Conservation (phyloP, 148 eudicot species). For the Tetragonia tetragonoides region DNA sequence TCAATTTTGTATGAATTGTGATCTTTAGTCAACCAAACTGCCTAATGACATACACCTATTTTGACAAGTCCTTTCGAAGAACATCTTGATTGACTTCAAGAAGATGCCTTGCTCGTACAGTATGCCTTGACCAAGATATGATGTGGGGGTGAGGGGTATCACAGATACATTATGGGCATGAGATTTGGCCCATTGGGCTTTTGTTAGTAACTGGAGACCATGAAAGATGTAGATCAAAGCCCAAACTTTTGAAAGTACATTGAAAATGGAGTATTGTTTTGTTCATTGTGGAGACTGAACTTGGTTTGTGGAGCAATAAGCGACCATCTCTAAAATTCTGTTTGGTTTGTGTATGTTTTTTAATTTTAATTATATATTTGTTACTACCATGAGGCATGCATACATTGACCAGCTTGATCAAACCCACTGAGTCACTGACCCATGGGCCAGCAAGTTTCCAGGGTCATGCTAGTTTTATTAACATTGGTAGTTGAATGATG, state of each 20-base stretch:
- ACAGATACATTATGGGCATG: neutral
- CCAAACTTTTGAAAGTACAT: neutral
- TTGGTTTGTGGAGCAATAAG: neutral
- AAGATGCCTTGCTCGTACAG: neutral
- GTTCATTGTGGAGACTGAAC: neutral
- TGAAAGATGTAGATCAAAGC: neutral
- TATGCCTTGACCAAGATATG: neutral
- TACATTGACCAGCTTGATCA: neutral
- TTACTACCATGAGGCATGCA: neutral
- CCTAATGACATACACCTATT: no score
- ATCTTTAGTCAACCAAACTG: no score
- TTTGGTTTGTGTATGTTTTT: no score
- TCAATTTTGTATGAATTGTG: no score
- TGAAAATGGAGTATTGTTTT: neutral
- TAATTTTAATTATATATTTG: neutral
- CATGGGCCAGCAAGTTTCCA: neutral
- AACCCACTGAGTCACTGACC: neutral
- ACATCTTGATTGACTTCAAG: neutral
- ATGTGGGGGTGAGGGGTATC: neutral
- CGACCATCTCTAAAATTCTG: neutral
- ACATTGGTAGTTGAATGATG: constrained; percentile 9
- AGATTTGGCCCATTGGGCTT: neutral
- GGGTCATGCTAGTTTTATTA: constrained; percentile 1
- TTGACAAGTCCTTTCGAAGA: neutral
- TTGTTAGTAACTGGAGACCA: neutral